Percentiles rank a stretch among this genome's conserved stretches.
phyloP scores from a whole-genome alignment of 2,329 filamentous ascomycete species.

The Calonectria hawksworthii region DNA sequence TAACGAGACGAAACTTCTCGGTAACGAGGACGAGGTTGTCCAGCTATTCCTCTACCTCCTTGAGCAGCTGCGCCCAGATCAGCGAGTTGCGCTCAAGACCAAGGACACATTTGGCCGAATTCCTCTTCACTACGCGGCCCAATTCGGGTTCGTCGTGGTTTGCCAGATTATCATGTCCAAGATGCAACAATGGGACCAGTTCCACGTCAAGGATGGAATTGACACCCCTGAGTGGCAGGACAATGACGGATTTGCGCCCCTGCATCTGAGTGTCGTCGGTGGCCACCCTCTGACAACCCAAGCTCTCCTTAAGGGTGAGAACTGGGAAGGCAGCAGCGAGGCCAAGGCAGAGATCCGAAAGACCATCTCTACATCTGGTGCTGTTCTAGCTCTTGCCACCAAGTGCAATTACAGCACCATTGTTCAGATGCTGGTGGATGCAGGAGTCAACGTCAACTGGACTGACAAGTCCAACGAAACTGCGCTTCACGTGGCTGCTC shows the following conservation, averaged over 20 bases:
- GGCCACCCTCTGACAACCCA: slow-evolving; percentile 91
- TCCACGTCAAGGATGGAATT: slow-evolving; percentile 86
- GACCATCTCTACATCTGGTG: slow-evolving; percentile 84
- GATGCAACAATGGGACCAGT: slow-evolving; percentile 91
- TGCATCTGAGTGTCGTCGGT: slow-evolving; percentile 93
- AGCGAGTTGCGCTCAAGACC: slow-evolving; percentile 76
- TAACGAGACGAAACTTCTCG: slow-evolving; percentile 76
- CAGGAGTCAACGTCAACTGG: slow-evolving; percentile 93
- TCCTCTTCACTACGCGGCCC: slow-evolving; percentile 92
- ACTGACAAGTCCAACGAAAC: slow-evolving; percentile 92
- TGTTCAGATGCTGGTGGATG: slow-evolving; percentile 88
- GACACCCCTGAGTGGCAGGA: slow-evolving; percentile 94
- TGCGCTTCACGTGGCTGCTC: slow-evolving; percentile 90
- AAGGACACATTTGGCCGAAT: slow-evolving; percentile 86
- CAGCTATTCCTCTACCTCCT: slow-evolving; percentile 75
- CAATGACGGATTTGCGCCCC: slow-evolving; percentile 87
- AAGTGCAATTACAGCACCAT: slow-evolving; percentile 90
- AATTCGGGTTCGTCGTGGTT: slow-evolving; percentile 94
- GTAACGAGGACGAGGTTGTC: slow-evolving; percentile 81
- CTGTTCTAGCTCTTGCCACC: slow-evolving; percentile 88
- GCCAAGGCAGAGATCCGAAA: slow-evolving; percentile 76
- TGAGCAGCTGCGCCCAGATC: slow-evolving; percentile 75
- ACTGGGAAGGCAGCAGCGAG: slow-evolving; percentile 76
- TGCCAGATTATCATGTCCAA: slow-evolving; percentile 89
- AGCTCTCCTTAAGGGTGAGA: slow-evolving; percentile 83